phyloP scores from a whole-genome alignment of 148 eudicot species.

The Tetragonia tetragonoides region DNA sequence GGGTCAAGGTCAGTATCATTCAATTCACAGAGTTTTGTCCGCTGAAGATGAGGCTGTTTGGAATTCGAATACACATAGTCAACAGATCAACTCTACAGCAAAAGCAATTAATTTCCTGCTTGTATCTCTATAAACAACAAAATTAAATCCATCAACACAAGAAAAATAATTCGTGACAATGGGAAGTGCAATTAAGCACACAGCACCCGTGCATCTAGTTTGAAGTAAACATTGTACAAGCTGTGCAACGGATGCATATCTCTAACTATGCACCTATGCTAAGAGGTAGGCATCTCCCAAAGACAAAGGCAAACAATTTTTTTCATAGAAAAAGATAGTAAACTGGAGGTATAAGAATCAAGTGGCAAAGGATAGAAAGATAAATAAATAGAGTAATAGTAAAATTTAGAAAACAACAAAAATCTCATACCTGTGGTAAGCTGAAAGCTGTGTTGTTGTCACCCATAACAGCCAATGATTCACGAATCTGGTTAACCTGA shows the following conservation, averaged over 20 bases:
- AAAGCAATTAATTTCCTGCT: background rate
- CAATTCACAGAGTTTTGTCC: slow-evolving; percentile 94
- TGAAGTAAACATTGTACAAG: background rate
- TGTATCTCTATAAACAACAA: background rate
- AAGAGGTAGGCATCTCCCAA: too few species aligned
- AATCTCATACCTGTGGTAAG: slow-evolving; percentile 77
- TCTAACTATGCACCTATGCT: too few species aligned
- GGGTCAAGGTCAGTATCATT: slow-evolving; percentile 89
- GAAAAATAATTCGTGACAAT: background rate
- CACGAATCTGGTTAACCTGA: slow-evolving; percentile 95
- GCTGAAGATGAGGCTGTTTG: slow-evolving; percentile 91
- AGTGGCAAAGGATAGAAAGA: background rate
- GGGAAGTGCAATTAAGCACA: background rate
- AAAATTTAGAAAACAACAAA: background rate
- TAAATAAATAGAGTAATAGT: background rate
- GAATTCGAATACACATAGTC: background rate
- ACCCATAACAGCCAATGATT: slow-evolving; percentile 93
- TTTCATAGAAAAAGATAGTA: too few species aligned
- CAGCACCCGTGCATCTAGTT: background rate
- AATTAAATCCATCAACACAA: background rate
- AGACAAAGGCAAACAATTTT: too few species aligned
- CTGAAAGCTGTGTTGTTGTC: slow-evolving; percentile 95
- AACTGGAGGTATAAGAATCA: background rate
- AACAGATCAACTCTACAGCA: background rate
- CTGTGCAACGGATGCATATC: too few species aligned